A percentile compares a stretch with the other conserved stretches of the same genome.
Conservation (phyloP, 2,329 filamentous ascomycete species). For the Phyllosticta capitalensis region DNA sequence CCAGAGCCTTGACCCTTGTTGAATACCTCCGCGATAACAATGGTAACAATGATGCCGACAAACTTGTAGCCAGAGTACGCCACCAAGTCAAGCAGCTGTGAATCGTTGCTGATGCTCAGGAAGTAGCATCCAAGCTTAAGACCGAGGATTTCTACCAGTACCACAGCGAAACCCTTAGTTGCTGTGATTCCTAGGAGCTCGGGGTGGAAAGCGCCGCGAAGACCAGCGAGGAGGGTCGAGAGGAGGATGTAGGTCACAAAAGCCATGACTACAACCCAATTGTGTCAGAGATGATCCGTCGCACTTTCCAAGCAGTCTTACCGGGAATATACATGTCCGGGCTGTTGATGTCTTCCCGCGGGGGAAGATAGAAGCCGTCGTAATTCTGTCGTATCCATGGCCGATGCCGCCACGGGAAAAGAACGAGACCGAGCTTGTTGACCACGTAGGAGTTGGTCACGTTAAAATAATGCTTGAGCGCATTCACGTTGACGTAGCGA, state of each 20-base stretch:
- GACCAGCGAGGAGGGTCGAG: slow-evolving; percentile 78
- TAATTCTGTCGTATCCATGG: slow-evolving; percentile 91
- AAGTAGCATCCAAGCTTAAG: slow-evolving; percentile 91
- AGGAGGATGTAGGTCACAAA: slow-evolving; percentile 95
- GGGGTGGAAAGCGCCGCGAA: slow-evolving; percentile 86
- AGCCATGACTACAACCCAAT: slow-evolving; percentile 62
- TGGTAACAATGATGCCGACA: slow-evolving; percentile 86
- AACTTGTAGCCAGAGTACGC: slow-evolving; percentile 99
- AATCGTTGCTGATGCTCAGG: slow-evolving; percentile 85
- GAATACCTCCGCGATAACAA: slow-evolving; percentile 67
- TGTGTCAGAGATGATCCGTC: not conserved
- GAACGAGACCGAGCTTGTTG: slow-evolving; percentile 83
- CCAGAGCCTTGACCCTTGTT: slow-evolving; percentile 74
- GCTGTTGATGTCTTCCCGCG: slow-evolving; percentile 90
- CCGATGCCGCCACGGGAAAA: slow-evolving; percentile 96
- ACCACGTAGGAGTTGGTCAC: slow-evolving; percentile 96
- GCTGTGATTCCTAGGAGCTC: slow-evolving; percentile 87
- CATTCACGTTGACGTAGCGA: slow-evolving; percentile 82
- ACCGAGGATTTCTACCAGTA: slow-evolving; percentile 79
- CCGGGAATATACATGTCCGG: slow-evolving; percentile 97
- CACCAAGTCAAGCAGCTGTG: slow-evolving; percentile 83
- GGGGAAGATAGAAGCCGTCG: slow-evolving; percentile 74
- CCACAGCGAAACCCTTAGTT: slow-evolving; percentile 69
- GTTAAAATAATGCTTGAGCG: slow-evolving; percentile 98
- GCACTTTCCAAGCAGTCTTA: slow-evolving; percentile 10